Conservation (phyloP, 225 moss, liverwort and hornwort species). For the Lunularia cruciata region DNA sequence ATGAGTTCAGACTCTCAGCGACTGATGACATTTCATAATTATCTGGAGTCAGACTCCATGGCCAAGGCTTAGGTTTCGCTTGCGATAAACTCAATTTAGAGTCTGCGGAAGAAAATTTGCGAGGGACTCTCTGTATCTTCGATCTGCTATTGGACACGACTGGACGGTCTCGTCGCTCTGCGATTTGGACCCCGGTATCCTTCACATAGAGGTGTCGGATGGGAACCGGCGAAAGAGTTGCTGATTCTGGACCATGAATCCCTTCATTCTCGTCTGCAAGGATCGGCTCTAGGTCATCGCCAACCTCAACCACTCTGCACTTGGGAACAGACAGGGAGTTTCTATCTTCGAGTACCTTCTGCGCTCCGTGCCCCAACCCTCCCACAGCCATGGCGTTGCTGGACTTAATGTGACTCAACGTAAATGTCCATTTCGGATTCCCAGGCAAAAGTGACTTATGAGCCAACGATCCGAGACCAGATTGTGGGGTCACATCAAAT, state of each 20-base stretch:
- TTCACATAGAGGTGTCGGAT: conserved; percentile 11
- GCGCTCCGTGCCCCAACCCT: too few species aligned
- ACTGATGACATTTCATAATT: conserved; percentile 11
- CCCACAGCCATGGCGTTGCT: too few species aligned
- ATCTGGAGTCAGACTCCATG: conserved; percentile 14
- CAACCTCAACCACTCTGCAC: conserved; percentile 30
- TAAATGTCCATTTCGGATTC: too few species aligned
- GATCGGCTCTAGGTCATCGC: conserved; percentile 20
- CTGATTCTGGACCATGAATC: too few species aligned
- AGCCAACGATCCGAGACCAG: too few species aligned
- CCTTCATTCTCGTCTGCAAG: neutral
- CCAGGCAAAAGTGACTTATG: too few species aligned
- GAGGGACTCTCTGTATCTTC: conserved; percentile 33
- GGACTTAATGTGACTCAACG: too few species aligned
- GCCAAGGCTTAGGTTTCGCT: conserved; percentile 27
- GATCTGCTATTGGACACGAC: conserved; percentile 24
- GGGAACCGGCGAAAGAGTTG: neutral
- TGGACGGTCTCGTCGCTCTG: conserved; percentile 15
- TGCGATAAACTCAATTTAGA: conserved; percentile 15
- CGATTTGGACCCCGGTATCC: conserved; percentile 29
- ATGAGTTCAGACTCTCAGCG: conserved; percentile 26
- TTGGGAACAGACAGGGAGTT: too few species aligned
- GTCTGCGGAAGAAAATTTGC: conserved; percentile 31
- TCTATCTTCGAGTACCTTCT: too few species aligned
- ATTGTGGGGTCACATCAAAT: too few species aligned